Conservation (phyloP, 139 green algal species). For the Dunaliella sp. region DNA sequence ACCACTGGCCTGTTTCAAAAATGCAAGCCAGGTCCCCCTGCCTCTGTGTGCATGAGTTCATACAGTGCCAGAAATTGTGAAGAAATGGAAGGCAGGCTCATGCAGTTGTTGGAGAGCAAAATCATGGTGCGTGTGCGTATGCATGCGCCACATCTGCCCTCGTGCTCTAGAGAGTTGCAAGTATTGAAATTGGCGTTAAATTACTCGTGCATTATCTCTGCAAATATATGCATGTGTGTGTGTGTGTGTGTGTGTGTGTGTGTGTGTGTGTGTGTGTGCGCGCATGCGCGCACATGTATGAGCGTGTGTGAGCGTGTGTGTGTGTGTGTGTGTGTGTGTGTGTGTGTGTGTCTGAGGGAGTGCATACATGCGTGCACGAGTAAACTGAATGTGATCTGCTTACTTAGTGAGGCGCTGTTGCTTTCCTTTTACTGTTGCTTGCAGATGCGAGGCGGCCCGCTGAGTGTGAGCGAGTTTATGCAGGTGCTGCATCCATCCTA, state of each 20-base stretch:
- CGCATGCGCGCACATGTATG: not conserved
- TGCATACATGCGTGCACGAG: not conserved
- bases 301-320: not conserved
- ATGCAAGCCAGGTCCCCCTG: too few species aligned
- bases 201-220: too few species aligned
- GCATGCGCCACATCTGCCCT: too few species aligned
- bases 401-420: not conserved
- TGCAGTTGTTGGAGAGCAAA: too few species aligned
- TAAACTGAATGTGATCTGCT: not conserved
- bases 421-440: not conserved
- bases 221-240: constrained; percentile 1
- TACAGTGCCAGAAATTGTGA: too few species aligned
- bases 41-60: too few species aligned
- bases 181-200: too few species aligned
- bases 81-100: too few species aligned
- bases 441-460: constrained; percentile 89
- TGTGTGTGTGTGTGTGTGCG: constrained; percentile 8
- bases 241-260: constrained; percentile 10
- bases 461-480: constrained; percentile 84
- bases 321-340: not conserved
- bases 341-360: not conserved
- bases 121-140: too few species aligned
- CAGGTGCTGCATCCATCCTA: constrained; percentile 11
- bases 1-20: too few species aligned
- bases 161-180: too few species aligned